phyloP scores from a whole-genome alignment of 768 basidiomycete species.

The Lactarius hatsudake region DNA sequence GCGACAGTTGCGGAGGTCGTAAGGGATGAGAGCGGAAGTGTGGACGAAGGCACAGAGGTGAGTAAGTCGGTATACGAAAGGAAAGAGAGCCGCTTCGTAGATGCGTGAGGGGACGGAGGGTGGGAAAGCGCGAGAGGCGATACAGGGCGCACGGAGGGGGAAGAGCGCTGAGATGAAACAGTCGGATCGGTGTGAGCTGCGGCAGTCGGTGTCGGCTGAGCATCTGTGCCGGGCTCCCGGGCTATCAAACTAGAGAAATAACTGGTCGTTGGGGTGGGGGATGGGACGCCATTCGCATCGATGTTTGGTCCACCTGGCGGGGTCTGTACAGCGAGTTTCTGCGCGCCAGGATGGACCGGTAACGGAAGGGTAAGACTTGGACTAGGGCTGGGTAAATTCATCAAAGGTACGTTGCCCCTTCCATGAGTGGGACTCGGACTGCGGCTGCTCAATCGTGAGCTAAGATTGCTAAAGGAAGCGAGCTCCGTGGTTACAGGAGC shows the following conservation, averaged over 20 bases:
- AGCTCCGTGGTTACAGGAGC: conserved; percentile 46
- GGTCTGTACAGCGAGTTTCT: conserved; percentile 12
- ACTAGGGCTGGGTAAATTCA: conserved; percentile 29
- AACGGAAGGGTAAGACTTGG: conserved; percentile 27
- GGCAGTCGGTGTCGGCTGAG: conserved; percentile 30
- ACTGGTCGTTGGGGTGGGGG: conserved; percentile 35
- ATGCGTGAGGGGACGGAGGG: conserved; percentile 44
- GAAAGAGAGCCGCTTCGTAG: conserved; percentile 78
- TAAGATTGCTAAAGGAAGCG: conserved; percentile 51
- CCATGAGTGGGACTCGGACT: conserved; percentile 59
- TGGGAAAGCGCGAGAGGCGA: conserved; percentile 37
- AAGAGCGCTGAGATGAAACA: conserved; percentile 27
- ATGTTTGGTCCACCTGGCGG: conserved; percentile 6
- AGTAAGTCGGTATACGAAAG: conserved; percentile 87
- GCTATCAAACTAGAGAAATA: conserved; percentile 36
- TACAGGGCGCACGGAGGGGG: conserved; percentile 28
- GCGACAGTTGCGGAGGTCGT: conserved; percentile 56
- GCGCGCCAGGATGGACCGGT: conserved; percentile 9
- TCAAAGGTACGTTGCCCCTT: conserved; percentile 31
- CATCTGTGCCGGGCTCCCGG: conserved; percentile 13
- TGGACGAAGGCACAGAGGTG: conserved; percentile 68
- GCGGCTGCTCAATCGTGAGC: conserved; percentile 58
- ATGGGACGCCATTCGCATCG: background rate
- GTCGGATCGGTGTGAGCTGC: conserved; percentile 29
- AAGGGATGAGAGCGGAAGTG: conserved; percentile 67